Evolutionary conservation across 2,329 filamentous ascomycete genomes (phyloP).

Genomic region (Orbilia javanica): DNA sequence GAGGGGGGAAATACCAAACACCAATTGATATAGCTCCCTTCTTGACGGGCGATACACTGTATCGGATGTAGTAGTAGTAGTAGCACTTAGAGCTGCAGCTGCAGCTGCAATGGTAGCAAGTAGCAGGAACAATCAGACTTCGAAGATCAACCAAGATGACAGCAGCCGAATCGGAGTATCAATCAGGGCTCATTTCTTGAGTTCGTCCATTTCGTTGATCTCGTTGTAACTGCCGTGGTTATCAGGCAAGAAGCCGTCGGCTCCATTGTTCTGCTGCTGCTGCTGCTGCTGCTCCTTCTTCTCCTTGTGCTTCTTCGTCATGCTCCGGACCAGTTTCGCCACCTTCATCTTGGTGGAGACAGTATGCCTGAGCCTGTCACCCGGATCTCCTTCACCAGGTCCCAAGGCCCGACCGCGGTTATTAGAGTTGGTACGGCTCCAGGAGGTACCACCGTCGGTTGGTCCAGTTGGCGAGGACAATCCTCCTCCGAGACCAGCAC

Average conservation of each 20-base stretch:
- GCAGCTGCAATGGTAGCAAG: neutral
- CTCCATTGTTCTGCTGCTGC: constrained; percentile 38
- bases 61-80: neutral
- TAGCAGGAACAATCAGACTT: neutral
- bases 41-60: constrained; percentile 8
- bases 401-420: constrained; percentile 46
- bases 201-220: constrained; percentile 54
- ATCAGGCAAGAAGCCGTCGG: constrained; percentile 50
- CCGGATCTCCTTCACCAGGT: constrained; percentile 41
- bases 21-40: neutral
- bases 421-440: constrained; percentile 33
- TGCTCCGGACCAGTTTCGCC: constrained; percentile 38
- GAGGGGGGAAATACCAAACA: neutral
- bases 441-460: constrained; percentile 46
- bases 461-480: constrained; percentile 4
- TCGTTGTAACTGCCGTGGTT: constrained; percentile 29
- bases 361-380: constrained; percentile 41
- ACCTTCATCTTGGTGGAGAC: constrained; percentile 54
- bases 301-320: constrained; percentile 57
- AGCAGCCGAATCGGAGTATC: neutral
- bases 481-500: neutral
- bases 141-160: neutral
- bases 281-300: constrained; percentile 34
- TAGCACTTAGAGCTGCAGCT: neutral
- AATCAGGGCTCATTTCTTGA: constrained; percentile 43